Base-by-base conservation (phyloP, 371 early-diverging fungal species). In the Phascolomyces articulosus region DNA sequence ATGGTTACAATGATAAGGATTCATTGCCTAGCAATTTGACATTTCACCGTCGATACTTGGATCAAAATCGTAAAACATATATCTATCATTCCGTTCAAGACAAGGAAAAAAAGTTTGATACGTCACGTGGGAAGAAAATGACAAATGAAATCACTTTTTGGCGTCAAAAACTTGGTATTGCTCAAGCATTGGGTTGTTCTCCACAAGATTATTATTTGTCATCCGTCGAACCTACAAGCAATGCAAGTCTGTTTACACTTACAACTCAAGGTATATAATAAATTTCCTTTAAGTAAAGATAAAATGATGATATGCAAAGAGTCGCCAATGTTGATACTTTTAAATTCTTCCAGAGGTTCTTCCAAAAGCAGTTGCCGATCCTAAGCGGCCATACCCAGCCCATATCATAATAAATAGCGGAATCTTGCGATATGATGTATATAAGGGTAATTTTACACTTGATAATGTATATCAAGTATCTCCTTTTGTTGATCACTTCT, bases 31-130 rank as follows among this genome's bases (percentile, higher is more conserved):
- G 61, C 70, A 81, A 84, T 64, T 58, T 85, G 60, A 82, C 80
- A 9, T 82, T 86, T 67, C 65, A 72, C 56, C 82, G 87, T 57
- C 83, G 87, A 3, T 88, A 88, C 73, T 74, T 88, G 11, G 84
- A 86, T 64, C 80, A 82, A 62, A 88, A 88, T 65, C 67, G 84
- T 4, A 67, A 76, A 28, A 85, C 86, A 40, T 85, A 79, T 74
- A 82, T 84, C 70, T 83, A 71, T 57, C 88, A 85, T 62, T 63
- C 83, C 10, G 68, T 75, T 1, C 58, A 64, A 13, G 23, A n/a
- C 51, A 51, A 51, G 24, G 51, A 51, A 24, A 18, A 62, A 13
- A 61, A 60, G 13, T 82, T 85, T 49, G 81, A 79, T 68, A 83
- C 83, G 41, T 49, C 58, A 58, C 64, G 67, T 26, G 88, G 88